phyloP scores from a whole-genome alignment of 352 stramenopile genomes.

The Globisporangium cystogenes region DNA sequence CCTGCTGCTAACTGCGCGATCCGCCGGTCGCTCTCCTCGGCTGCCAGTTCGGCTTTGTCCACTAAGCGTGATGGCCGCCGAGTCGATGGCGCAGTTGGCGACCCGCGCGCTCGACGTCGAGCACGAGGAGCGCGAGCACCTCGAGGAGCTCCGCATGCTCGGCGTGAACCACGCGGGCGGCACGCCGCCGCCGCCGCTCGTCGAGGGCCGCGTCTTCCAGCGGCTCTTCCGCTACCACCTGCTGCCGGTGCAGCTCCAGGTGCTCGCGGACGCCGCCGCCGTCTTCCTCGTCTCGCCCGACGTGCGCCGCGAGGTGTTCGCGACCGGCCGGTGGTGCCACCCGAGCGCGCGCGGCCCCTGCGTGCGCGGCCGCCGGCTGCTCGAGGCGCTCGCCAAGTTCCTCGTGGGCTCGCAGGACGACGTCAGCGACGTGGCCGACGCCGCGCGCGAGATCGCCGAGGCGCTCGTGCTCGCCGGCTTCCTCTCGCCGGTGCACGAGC shows the following conservation, averaged over 20 bases:
- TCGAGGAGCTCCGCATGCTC: constrained; percentile 15
- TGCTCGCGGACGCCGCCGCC: constrained; percentile 11
- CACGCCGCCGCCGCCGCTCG: background rate
- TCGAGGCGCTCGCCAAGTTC: constrained; percentile 20
- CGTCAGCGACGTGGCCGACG: constrained; percentile 15
- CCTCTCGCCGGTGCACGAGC: constrained; percentile 22
- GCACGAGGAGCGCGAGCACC: constrained; percentile 17
- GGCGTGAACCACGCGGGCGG: background rate
- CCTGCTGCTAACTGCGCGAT: no score
- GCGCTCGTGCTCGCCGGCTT: constrained; percentile 29
- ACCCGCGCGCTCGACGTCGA: constrained; percentile 24
- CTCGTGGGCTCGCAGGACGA: constrained; percentile 19
- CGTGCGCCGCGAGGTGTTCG: constrained; percentile 14
- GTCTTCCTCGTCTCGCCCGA: constrained; percentile 10
- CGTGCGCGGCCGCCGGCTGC: constrained; percentile 32
- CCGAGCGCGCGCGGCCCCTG: constrained; percentile 15
- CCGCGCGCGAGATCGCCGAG: constrained; percentile 19
- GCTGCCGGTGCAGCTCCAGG: constrained; percentile 11
- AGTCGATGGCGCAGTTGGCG: constrained; percentile 25
- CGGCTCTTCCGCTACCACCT: constrained; percentile 18
- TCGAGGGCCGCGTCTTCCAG: constrained; percentile 27
- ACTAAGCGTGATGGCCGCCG: constrained; percentile 14
- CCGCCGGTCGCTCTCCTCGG: no score
- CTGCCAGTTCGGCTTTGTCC: no score
- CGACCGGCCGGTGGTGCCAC: constrained; percentile 4